Conservation (phyloP, 1,139 yeast species). For the Saccharomycopsis crataegensis region DNA sequence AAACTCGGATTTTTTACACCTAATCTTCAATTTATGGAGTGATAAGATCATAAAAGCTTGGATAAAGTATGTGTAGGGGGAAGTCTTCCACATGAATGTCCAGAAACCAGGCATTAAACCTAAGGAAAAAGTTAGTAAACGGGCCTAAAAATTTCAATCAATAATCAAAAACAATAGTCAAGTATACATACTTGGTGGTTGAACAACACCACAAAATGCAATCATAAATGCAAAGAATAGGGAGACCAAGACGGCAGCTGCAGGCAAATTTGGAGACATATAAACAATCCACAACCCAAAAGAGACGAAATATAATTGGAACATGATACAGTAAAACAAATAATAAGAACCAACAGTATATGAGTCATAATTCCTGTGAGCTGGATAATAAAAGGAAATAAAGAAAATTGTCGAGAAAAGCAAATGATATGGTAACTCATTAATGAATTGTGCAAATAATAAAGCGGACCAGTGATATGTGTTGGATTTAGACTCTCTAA, state of each 20-base stretch:
- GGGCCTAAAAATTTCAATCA: too few relatives aligned
- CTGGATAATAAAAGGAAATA: constrained; percentile 51
- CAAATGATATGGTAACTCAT: constrained; percentile 51
- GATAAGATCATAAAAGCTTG: constrained; percentile 24
- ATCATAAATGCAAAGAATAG: constrained; percentile 47
- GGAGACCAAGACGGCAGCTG: constrained; percentile 52
- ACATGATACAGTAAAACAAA: constrained; percentile 45
- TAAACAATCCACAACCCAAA: constrained; percentile 49
- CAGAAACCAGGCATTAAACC: constrained; percentile 3
- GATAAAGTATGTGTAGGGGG: constrained; percentile 31
- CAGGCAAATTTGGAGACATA: constrained; percentile 53
- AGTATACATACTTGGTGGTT: too few relatives aligned
- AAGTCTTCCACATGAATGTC: constrained; percentile 36
- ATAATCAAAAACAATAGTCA: too few relatives aligned
- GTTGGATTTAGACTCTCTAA: constrained; percentile 56
- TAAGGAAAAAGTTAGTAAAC: too few relatives aligned
- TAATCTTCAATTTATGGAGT: constrained; percentile 24
- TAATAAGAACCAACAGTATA: constrained; percentile 49
- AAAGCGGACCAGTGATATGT: constrained; percentile 60
- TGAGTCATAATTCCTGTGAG: constrained; percentile 40
- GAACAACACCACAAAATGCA: constrained; percentile 58
- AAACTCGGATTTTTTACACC: constrained; percentile 29
- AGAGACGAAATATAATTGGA: constrained; percentile 49
- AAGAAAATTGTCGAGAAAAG: constrained; percentile 46
- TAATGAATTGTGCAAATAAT: constrained; percentile 42